Percentiles rank a stretch among this genome's conserved stretches.
phyloP scores from a whole-genome alignment of 2,329 filamentous ascomycete species.

The Huntiella moniliformis region DNA sequence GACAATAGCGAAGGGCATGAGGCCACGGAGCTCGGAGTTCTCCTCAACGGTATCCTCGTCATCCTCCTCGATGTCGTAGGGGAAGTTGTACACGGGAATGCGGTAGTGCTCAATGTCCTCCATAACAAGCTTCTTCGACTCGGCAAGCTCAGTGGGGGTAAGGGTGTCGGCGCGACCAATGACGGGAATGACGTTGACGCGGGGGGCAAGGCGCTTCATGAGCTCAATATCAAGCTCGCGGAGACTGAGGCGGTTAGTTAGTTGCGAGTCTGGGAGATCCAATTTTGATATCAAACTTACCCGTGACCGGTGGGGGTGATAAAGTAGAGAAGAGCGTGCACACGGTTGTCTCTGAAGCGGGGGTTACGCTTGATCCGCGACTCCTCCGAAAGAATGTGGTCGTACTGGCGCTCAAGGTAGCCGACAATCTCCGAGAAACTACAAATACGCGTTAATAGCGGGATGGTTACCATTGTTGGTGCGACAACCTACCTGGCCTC shows the following conservation, averaged over 20 bases:
- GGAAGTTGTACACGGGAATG: constrained; percentile 99
- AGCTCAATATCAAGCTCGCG: constrained; percentile 98
- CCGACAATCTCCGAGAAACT: constrained; percentile 97
- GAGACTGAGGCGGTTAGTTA: constrained; percentile 37
- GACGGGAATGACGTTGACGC: constrained; percentile 96
- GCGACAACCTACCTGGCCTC: constrained; percentile 58
- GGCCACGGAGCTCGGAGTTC: constrained; percentile 86
- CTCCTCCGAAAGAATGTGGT: constrained; percentile 97
- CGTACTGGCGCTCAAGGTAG: constrained; percentile 97
- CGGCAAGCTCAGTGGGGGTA: constrained; percentile 85
- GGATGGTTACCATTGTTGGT: not conserved
- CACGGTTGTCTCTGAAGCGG: constrained; percentile 95
- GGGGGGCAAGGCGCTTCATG: constrained; percentile 96
- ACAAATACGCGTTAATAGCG: constrained; percentile 10
- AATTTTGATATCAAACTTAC: constrained; percentile 27
- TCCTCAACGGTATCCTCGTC: constrained; percentile 98
- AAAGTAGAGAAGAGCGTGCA: constrained; percentile 96
- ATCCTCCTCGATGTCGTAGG: constrained; percentile 98
- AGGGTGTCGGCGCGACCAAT: constrained; percentile 97
- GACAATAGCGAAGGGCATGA: constrained; percentile 99
- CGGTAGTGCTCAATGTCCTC: constrained; percentile 99
- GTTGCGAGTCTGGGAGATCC: not conserved
- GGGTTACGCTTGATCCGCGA: constrained; percentile 99
- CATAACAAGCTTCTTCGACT: constrained; percentile 99
- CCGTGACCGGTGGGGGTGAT: constrained; percentile 95